Evolutionary conservation across 768 basidiomycete species (phyloP), one percentile per base, ranked within the genome.

Genomic region (Russula griseocarnosa): DNA sequence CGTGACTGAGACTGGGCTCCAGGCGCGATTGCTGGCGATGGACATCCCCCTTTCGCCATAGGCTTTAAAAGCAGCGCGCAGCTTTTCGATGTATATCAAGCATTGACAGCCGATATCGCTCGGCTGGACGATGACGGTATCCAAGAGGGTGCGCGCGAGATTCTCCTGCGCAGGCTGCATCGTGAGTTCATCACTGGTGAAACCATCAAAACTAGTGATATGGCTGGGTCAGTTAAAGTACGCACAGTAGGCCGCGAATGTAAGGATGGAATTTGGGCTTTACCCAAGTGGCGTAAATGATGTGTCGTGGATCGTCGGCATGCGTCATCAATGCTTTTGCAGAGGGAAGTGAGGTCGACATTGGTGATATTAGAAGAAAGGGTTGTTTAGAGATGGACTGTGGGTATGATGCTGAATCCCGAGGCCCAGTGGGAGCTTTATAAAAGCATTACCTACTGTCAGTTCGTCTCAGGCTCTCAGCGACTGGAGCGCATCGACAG

Each of bases 101-200:
- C 52, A 53, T 5, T 9, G n/a, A 22, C 52, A 53, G 20, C 32
- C 32, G 20, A 5, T 53, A n/a, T 44, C 24, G 57, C 10, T 56
- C 26, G 40, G 40, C 18, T 42, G 40, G 38, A 18, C 24, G 26
- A 56, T n/a, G 46, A 58, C 44, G 42, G 11, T 9, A 14, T 49
- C 46, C 13, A 30, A 30, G 20, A 58, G 60, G 20, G 44, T 32
- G 32, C 24, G 60, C 22, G 60, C 53, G 38, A 55, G 36, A 20
- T 24, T 20, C 8, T 28, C 53, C 20, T 61, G 44, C 22, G 18
- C 34, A 2, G 60, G 32, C 18, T 61, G 42, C 11, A 54, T 54
- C 42, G 30, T n/a, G 60, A 61, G 60, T n/a, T 46, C 52, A 30
- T 54, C 28, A 1, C 60, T 46, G 30, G 9, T 22, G 22, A 52